Evolutionary conservation across 208 protist species (phyloP), one percentile per base, ranked within the genome.

Genomic region (Crithidia expoeki): DNA sequence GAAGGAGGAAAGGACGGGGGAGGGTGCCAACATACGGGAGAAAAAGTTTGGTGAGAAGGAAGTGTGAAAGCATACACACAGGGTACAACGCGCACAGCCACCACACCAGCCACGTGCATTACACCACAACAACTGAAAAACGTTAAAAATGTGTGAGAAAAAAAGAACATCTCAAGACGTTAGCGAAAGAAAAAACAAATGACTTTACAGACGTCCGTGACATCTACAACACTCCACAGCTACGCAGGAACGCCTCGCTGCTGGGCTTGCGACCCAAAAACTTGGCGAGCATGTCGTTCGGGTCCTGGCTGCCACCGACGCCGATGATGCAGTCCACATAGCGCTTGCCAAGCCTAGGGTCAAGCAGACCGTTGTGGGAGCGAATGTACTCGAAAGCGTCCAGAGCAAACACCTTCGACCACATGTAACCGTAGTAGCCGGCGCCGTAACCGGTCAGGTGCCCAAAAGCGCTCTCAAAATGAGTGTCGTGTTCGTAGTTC

Each of bases 341-440:
- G 27, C 68, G 80, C 5, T 68, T 74, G 50, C 89, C 92, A 44
- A 93, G 32, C 72, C 75, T 57, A 36, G 87, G 76, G 74, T 90
- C 76, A 36, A 94, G 80, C 23, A 96, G 65, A 25, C 87, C 89
- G 51, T 89, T 74, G 62, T 78, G 83, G 23, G 69, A 75, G 32
- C 79, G 77, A 47, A 96, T 93, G 69, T 90, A 90, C 32, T 89
- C 79, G 73, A 94, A 94, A 17, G 93, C 77, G 56, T 96, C 92
- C 61, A 93, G 65, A 9, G 89, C 87, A 70, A 94, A 94, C 50
- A 94, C 92, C 72, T 94, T 92, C 50, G 86, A 90, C 81, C 85
- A 96, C 81, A 92, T 88, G 82, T 96, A 94, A 30, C 84, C 83
- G 70, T 96, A 96, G 77, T 94, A 94, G 23, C 80, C 81, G 17